A percentile compares a stretch with the other conserved stretches of the same genome.
These are phyloP conservation scores for Candida dubliniensis DNA, from an alignment of 1,139 yeast genomes.

Conservation along the genomic window DNA sequence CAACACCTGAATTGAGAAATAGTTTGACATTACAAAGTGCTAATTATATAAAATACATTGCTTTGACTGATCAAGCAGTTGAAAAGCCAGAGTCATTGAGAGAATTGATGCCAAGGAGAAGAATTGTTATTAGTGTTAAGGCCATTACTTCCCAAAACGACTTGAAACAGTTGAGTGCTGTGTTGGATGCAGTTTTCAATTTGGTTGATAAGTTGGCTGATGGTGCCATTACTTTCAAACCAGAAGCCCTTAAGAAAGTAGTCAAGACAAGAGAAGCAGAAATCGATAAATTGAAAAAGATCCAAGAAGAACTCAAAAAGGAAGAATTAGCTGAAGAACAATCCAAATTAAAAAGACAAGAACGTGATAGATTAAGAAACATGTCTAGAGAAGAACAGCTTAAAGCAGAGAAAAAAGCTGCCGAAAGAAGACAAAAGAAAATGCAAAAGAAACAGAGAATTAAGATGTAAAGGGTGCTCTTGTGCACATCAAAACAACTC, in stretches of 20 bases:
- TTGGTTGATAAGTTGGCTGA: constrained; percentile 54
- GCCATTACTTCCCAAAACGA: constrained; percentile 49
- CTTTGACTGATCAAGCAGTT: constrained; percentile 79
- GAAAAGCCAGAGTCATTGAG: constrained; percentile 60
- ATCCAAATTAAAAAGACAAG: constrained; percentile 67
- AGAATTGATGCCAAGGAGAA: constrained; percentile 56
- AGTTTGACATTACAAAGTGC: constrained; percentile 54
- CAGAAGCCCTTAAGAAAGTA: constrained; percentile 76
- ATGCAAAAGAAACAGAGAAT: constrained; percentile 43
- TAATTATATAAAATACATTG: constrained; percentile 59
- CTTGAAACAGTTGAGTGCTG: constrained; percentile 43
- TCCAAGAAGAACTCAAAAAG: constrained; percentile 58
- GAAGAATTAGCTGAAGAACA: constrained; percentile 70
- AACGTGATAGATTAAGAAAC: constrained; percentile 54
- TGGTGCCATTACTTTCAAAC: constrained; percentile 48
- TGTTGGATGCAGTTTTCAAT: constrained; percentile 53
- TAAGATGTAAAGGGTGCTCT: constrained; percentile 26
- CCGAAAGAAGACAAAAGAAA: constrained; percentile 44
- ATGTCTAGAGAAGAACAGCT: constrained; percentile 72
- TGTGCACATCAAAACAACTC: background rate
- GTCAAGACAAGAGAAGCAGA: constrained; percentile 74
- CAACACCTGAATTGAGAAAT: constrained; percentile 49
- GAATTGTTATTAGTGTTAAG: constrained; percentile 51
- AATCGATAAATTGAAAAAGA: constrained; percentile 56
- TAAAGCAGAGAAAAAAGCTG: constrained; percentile 68